A percentile compares a stretch with the other conserved stretches of the same genome.
These are phyloP conservation scores for Kodamaea hsintzibuensis DNA, from an alignment of 805 yeast species.

Conservation along the genomic window DNA sequence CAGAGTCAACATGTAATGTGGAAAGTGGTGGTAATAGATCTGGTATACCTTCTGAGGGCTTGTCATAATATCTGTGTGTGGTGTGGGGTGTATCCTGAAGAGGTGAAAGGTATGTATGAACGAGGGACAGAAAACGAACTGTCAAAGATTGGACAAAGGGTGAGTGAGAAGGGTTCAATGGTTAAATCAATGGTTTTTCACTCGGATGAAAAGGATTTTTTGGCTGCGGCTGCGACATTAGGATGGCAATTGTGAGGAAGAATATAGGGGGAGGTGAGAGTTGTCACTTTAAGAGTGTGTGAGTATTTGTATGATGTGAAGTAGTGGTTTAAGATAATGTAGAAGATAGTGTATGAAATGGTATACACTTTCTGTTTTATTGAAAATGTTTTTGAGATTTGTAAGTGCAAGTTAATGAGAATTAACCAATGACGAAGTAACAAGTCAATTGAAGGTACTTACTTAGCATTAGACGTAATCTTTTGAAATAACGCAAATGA, in stretches of 20 bases:
- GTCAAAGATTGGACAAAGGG: not conserved
- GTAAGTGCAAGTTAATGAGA: too few species aligned
- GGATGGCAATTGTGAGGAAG: not conserved
- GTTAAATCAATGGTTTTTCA: not conserved
- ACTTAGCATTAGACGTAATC: too few species aligned
- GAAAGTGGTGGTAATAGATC: conserved; percentile 46
- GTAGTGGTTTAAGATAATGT: too few species aligned
- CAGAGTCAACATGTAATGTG: conserved; percentile 50
- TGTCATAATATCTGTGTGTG: not conserved
- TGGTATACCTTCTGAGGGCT: conserved; percentile 12
- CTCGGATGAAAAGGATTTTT: not conserved
- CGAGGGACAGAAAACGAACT: not conserved
- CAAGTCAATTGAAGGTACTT: too few species aligned
- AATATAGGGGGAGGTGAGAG: too few species aligned
- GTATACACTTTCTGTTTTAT: too few species aligned
- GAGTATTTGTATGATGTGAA: too few species aligned
- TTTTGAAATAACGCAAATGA: too few species aligned
- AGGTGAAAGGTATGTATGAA: not conserved
- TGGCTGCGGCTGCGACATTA: not conserved
- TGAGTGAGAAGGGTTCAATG: not conserved
- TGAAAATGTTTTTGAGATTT: too few species aligned
- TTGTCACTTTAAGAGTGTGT: too few species aligned
- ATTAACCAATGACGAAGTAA: too few species aligned
- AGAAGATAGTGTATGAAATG: too few species aligned
- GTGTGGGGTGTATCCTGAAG: not conserved